Evolutionary conservation across 345 rosid species (phyloP), one percentile per base, ranked within the genome.

Genomic region (Zanthoxylum bungeanum): DNA sequence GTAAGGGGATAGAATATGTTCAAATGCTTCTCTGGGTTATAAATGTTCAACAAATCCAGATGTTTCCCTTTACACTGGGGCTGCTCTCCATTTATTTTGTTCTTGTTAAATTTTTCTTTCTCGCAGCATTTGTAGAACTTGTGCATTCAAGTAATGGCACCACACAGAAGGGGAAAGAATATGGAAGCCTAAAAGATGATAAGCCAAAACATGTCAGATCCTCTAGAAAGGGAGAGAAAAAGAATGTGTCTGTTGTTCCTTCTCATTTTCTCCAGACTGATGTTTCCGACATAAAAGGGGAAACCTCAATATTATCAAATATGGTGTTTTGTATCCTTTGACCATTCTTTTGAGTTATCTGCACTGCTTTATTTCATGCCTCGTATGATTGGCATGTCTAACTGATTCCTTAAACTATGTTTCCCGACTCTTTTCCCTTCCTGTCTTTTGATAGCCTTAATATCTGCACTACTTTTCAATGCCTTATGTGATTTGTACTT

Each of bases 111-210:
- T 14, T 37, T 71, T 60, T 49, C 44, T 66, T 64, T 24, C 19
- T 44, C 81, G 76, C 85, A 94, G 99, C 96, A 64, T 94, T 94
- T 84, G 76, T 90, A 65, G 98, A 90, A 77, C 73, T 92, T 40
- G 97, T 94, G 39, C 92, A 85, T 76, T 83, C 96, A 57, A 89
- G 93, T 85, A 92, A 94, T 53, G 99, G 99, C 80, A 92, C 92
- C 73, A 94, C 95, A 17, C 92, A 92, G 49, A 87, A 80, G 71
- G 88, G 76, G 27, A 76, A 78, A 59, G 93, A 86, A 52, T 49
- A 86, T 61, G 86, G 76, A 72, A 81, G 68, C 72, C 72, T 66
- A 69, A 84, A 52, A 49, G 79, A 73, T 28, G 62, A 64, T 64
- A 88, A 76, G 82, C 69, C 73, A 31, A 84, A 76, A 71, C 76